Evolutionary conservation across 2,329 filamentous ascomycete species (phyloP).

Genomic region (Phialemoniopsis sp.): DNA sequence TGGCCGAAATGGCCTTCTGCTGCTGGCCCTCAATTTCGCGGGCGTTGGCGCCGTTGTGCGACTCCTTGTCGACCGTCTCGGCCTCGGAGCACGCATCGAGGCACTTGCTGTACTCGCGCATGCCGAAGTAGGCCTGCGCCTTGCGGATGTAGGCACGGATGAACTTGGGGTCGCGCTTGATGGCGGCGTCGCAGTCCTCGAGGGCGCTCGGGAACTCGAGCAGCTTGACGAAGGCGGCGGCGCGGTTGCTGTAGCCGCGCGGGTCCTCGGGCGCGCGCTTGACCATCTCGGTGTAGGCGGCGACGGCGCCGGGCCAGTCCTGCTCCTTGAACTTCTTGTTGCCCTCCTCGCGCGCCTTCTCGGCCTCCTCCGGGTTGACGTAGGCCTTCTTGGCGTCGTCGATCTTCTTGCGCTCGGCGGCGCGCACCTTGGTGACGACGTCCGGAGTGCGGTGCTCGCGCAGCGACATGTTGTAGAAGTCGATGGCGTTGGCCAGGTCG

Average conservation of each 20-base stretch:
- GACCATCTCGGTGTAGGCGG: conserved; percentile 93
- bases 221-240: conserved; percentile 93
- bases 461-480: conserved; percentile 88
- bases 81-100: conserved; percentile 87
- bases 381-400: conserved; percentile 75
- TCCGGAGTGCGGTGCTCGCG: conserved; percentile 97
- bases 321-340: conserved; percentile 96
- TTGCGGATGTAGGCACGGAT: conserved; percentile 96
- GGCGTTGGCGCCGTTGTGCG: conserved; percentile 69
- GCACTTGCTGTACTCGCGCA: conserved; percentile 97
- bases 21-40: conserved; percentile 92
- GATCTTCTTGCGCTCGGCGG: conserved; percentile 81
- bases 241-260: conserved; percentile 94
- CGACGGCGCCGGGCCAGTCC: conserved; percentile 93
- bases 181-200: conserved; percentile 86
- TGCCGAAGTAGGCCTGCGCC: conserved; percentile 90
- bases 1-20: conserved; percentile 85
- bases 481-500: conserved; percentile 73
- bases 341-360: conserved; percentile 90
- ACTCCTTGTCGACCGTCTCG: conserved; percentile 66
- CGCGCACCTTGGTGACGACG: conserved; percentile 85
- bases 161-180: conserved; percentile 87
- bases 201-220: conserved; percentile 93
- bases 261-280: conserved; percentile 92
- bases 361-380: conserved; percentile 85